phyloP scores from a whole-genome alignment of 169 alveolate species.

The Cryptosporidium meleagridis region DNA sequence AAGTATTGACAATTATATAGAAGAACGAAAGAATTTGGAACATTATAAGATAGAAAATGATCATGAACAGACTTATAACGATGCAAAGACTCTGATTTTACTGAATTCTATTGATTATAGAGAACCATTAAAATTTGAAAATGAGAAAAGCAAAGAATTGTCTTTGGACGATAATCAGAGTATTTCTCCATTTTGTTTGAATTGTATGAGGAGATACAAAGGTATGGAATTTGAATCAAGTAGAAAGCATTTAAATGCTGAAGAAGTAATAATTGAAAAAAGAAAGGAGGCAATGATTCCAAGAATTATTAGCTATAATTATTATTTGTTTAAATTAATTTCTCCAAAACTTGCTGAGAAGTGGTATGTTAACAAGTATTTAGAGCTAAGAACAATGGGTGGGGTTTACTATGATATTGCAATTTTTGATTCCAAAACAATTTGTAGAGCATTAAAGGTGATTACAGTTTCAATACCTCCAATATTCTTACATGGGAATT shows the following conservation, averaged over 20 bases:
- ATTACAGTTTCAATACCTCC: constrained; percentile 69
- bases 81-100: not conserved
- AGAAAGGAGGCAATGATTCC: constrained; percentile 17
- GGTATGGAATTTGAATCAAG: not conserved
- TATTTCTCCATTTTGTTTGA: not conserved
- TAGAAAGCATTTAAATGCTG: not conserved
- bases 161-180: not conserved
- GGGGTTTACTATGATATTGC: constrained; percentile 41
- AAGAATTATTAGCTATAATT: not conserved
- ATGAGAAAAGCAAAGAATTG: not conserved
- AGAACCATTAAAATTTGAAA: constrained; percentile 19
- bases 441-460: constrained; percentile 36
- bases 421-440: constrained; percentile 4
- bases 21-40: not conserved
- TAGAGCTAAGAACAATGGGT: constrained; percentile 8
- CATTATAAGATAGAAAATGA: not conserved
- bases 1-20: constrained; percentile 25
- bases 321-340: constrained; percentile 17
- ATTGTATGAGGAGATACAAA: constrained; percentile 25
- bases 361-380: constrained; percentile 44
- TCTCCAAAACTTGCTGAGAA: constrained; percentile 40
- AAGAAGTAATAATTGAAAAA: not conserved
- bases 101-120: constrained; percentile 13
- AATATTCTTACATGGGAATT: constrained; percentile 55
- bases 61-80: not conserved